A percentile compares a stretch with the other conserved stretches of the same genome.
These are phyloP conservation scores for Hansfordia pulvinata DNA, from an alignment of 2,329 filamentous ascomycete genomes.

Conservation along the genomic window DNA sequence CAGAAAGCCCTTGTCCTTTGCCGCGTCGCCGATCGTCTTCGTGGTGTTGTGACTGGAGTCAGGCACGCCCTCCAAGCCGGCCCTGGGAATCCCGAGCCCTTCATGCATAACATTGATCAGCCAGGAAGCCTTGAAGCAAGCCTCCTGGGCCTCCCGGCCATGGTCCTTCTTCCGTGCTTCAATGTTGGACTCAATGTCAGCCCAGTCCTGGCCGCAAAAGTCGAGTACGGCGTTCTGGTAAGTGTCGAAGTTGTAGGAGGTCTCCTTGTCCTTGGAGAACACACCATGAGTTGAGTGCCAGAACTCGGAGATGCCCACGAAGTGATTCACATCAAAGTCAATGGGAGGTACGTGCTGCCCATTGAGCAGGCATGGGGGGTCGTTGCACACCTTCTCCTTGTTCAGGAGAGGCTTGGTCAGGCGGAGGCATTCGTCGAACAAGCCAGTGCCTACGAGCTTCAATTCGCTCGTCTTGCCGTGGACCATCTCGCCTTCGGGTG, in stretches of 20 bases:
- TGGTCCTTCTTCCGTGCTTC: conserved; percentile 59
- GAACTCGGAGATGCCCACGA: conserved; percentile 94
- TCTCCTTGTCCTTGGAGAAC: conserved; percentile 66
- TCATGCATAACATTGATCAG: conserved; percentile 93
- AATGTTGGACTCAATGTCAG: conserved; percentile 55
- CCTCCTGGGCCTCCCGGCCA: conserved; percentile 65
- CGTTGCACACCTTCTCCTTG: conserved; percentile 73
- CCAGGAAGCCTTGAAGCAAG: conserved; percentile 98
- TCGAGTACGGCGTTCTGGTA: conserved; percentile 77
- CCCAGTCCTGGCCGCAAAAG: conserved; percentile 80
- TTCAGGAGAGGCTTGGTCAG: conserved; percentile 76
- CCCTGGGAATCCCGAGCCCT: conserved; percentile 81
- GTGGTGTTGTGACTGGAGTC: conserved; percentile 52
- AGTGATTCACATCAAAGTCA: conserved; percentile 95
- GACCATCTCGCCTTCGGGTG: conserved; percentile 50
- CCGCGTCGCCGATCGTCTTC: conserved; percentile 52
- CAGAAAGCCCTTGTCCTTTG: conserved; percentile 61
- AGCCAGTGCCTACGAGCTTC: conserved; percentile 67
- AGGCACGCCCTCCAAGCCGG: conserved; percentile 57
- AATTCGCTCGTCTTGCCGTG: conserved; percentile 24
- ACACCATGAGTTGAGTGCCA: conserved; percentile 98
- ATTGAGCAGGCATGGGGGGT: conserved; percentile 78
- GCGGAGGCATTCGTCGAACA: conserved; percentile 72
- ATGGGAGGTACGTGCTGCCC: conserved; percentile 89
- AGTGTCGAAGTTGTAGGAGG: conserved; percentile 77